Evolutionary conservation across 176 grass and related monocot genomes (phyloP), one percentile per base, ranked within the genome.

Genomic region (Areca catechu): DNA sequence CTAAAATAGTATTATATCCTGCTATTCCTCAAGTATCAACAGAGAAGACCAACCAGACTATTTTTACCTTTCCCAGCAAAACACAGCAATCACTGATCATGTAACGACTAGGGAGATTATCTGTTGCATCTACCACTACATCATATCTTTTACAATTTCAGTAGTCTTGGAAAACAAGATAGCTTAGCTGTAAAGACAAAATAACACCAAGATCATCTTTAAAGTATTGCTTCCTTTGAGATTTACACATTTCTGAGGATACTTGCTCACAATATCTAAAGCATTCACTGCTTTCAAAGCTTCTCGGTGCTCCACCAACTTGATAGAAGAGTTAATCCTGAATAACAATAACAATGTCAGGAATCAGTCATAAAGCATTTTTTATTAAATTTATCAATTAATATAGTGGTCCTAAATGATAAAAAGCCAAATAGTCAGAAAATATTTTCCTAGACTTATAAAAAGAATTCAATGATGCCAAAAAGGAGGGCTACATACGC

Each of bases 11-110:
- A 56, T 71, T 53, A 43, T 70, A 56, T 30, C 23, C 43, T 24
- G 15, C 5, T 10, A 17, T 49, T 19, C 19, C 74, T 22, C 9
- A 59, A 14, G 20, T 59, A 19, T 49, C 19, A 43, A 43, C 9
- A 43, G 34, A 43, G 2, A 43, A 43, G 34, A 28, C 5, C 67
- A 48, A 50, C 60, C 4, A 37, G 51, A 61, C 37, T 25, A 37
- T 6, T 37, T 22, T 53, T 81, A 97, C 92, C 86, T 97, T 97
- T 29, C 85, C 70, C 20, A 97, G 58, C 34, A 97, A 65, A 57
- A 87, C 83, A 85, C 92, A 97, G 50, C 86, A 97, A 72, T 97
- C 92, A 63, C 68, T 97, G 62, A 97, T 88, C 92, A 97, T 88
- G 73, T 97, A 97, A 23, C 92, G 78, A 53, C 74, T 90, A 65